Conservation (phyloP, 768 basidiomycete genomes). For the Suillus plorans region DNA sequence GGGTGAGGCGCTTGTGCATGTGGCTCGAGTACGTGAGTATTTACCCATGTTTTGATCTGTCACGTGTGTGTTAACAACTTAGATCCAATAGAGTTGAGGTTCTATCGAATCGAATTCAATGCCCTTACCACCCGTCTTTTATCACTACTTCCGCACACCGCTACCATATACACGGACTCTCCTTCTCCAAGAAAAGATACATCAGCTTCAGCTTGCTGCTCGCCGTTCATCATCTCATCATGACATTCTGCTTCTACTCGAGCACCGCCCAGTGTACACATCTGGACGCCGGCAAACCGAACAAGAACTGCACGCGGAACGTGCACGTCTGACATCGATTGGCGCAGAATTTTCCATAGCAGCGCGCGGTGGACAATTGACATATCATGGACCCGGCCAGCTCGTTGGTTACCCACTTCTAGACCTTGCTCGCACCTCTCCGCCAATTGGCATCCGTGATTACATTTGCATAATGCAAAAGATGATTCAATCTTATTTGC, state of each 20-base stretch:
- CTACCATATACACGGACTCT: constrained; percentile 73
- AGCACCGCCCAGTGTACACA: constrained; percentile 95
- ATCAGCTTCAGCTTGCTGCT: constrained; percentile 59
- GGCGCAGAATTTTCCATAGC: constrained; percentile 89
- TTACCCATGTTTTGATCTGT: neutral
- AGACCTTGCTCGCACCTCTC: constrained; percentile 79
- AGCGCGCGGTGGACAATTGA: constrained; percentile 87
- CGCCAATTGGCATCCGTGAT: constrained; percentile 68
- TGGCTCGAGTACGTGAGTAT: neutral
- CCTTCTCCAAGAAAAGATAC: constrained; percentile 68
- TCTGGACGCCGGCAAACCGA: constrained; percentile 84
- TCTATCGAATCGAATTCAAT: constrained; percentile 9
- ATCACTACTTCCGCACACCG: constrained; percentile 76
- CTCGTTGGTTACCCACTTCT: constrained; percentile 93
- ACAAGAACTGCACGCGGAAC: constrained; percentile 57
- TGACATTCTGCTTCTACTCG: constrained; percentile 74
- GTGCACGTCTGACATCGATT: constrained; percentile 59
- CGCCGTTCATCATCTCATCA: constrained; percentile 47
- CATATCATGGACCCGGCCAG: constrained; percentile 98
- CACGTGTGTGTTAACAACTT: neutral
- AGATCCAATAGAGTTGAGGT: neutral
- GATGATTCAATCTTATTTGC: constrained; percentile 63
- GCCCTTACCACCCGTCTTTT: constrained; percentile 62
- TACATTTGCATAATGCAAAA: constrained; percentile 86
- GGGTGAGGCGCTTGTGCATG: neutral